Percentiles rank a stretch among this genome's conserved stretches.
These are phyloP conservation scores for Cryphonectria carpinicola DNA, from an alignment of 2,329 filamentous ascomycete genomes.

Conservation along the genomic window DNA sequence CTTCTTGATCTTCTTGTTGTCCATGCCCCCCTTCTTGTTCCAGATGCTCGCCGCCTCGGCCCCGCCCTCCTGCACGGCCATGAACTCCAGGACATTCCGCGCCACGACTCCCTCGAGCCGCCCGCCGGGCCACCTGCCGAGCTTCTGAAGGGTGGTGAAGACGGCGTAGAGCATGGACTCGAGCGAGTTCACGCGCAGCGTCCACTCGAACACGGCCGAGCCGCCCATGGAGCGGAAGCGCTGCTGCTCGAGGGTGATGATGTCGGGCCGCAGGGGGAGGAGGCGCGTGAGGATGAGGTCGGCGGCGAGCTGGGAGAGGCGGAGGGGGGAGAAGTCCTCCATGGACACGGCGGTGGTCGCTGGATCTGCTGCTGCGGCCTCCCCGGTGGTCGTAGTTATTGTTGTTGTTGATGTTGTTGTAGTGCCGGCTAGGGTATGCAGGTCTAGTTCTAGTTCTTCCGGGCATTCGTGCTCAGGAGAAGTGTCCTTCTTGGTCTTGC, in stretches of 20 bases:
- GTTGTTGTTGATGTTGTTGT: too few relatives aligned
- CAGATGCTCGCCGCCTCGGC: slow-evolving; percentile 30
- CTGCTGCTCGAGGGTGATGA: slow-evolving; percentile 70
- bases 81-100: slow-evolving; percentile 53
- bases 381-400: neutral
- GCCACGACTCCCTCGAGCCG: slow-evolving; percentile 50
- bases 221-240: slow-evolving; percentile 66
- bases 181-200: slow-evolving; percentile 77
- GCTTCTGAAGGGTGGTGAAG: slow-evolving; percentile 57
- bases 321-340: slow-evolving; percentile 40
- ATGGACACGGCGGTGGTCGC: slow-evolving; percentile 18
- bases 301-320: slow-evolving; percentile 41
- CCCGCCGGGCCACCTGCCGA: slow-evolving; percentile 46
- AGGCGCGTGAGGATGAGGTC: slow-evolving; percentile 42
- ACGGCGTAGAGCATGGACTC: slow-evolving; percentile 81
- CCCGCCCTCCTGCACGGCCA: slow-evolving; percentile 24
- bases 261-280: slow-evolving; percentile 60
- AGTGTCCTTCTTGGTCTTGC: neutral
- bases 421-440: slow-evolving; percentile 2
- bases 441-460: slow-evolving; percentile 14
- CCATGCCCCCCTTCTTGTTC: slow-evolving; percentile 46
- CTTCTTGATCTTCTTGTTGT: slow-evolving; percentile 65
- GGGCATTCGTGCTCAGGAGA: neutral
- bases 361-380: slow-evolving; percentile 1
- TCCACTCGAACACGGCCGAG: slow-evolving; percentile 77